Evolutionary conservation across 2,329 filamentous ascomycete species (phyloP).

Genomic region (Chaetomium olivaceum): DNA sequence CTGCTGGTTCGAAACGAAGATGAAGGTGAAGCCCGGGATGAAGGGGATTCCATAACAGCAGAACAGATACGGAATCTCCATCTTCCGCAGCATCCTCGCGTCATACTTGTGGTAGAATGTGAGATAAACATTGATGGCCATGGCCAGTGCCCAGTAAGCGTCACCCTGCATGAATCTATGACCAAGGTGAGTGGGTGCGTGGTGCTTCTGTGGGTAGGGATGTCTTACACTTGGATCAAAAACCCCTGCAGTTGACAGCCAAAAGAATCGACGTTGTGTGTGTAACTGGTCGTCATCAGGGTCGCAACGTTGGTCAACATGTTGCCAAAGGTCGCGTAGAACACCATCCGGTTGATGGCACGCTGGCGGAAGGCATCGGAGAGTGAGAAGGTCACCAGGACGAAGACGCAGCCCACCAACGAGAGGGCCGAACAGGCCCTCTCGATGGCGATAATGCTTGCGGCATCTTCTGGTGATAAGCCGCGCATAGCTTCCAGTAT

Average conservation of each 20-base stretch:
- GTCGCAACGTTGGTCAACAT: slow-evolving; percentile 76
- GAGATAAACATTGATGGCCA: slow-evolving; percentile 81
- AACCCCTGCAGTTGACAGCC: slow-evolving; percentile 74
- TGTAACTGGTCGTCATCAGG: slow-evolving; percentile 65
- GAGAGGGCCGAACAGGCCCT: slow-evolving; percentile 70
- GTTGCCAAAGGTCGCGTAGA: slow-evolving; percentile 82
- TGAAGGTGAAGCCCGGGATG: slow-evolving; percentile 66
- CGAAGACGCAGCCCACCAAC: slow-evolving; percentile 68
- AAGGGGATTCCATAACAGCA: slow-evolving; percentile 74
- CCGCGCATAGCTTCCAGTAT: slow-evolving; percentile 43
- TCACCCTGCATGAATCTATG: slow-evolving; percentile 75
- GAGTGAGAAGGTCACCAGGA: slow-evolving; percentile 67
- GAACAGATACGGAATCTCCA: slow-evolving; percentile 71
- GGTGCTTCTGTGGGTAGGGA: background rate
- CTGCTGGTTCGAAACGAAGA: slow-evolving; percentile 57
- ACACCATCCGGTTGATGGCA: slow-evolving; percentile 77
- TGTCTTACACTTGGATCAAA: slow-evolving; percentile 75
- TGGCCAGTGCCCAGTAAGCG: slow-evolving; percentile 74
- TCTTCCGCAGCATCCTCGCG: slow-evolving; percentile 60
- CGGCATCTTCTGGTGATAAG: slow-evolving; percentile 26
- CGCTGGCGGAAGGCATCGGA: slow-evolving; percentile 72
- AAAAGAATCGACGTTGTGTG: slow-evolving; percentile 49
- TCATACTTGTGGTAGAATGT: slow-evolving; percentile 77
- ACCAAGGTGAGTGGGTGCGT: slow-evolving; percentile 5
- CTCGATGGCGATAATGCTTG: slow-evolving; percentile 63